Evolutionary conservation across 805 yeast species (phyloP), one percentile per base, ranked within the genome.

Genomic region (Candida jianshihensis): DNA sequence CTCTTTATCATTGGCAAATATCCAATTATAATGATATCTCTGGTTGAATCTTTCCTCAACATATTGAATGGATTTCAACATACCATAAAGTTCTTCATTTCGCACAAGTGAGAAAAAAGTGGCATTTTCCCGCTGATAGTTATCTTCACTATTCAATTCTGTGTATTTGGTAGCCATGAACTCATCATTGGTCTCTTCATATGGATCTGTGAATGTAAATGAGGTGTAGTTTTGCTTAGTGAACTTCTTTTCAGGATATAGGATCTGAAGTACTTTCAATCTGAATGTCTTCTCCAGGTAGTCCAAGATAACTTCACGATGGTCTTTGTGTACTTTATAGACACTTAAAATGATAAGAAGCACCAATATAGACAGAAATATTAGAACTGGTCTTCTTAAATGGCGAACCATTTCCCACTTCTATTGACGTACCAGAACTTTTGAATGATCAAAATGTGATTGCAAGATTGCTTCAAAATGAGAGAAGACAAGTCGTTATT

Each of bases 41-140:
- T 50, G 16, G 54, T 83, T 83, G 62, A 81, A 83, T 28, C 87
- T 60, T 44, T 70, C 75, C 49, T 81, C 82, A 31, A 76, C 71
- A 38, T 68, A 66, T 44, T 73, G 70, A 34, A 84, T 73, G 4
- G 90, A 70, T 30, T 69, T 68, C 6, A 78, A 54, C 53, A 84
- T 64, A 12, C 60, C 61, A 51, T 68, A 72, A 4, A 83, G 58
- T 40, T 85, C 92, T 10, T 61, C 52, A 54, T 85, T 83, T 46
- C 88, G 68, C 30, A 85, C 86, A 25, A 85, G 62, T 3, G 86
- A 75, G 46, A 81, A 72, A 48, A 84, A 68, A 1, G 85, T 73
- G 4, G 87, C 90, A 43, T 72, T 78, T 44, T 66, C 78, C 34
- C 64, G 61, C 15, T 41, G 40, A 34, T 64, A 66, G 28, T 53